Conservation (phyloP, 208 protist species). For the Jaenimonas drosophilae region DNA sequence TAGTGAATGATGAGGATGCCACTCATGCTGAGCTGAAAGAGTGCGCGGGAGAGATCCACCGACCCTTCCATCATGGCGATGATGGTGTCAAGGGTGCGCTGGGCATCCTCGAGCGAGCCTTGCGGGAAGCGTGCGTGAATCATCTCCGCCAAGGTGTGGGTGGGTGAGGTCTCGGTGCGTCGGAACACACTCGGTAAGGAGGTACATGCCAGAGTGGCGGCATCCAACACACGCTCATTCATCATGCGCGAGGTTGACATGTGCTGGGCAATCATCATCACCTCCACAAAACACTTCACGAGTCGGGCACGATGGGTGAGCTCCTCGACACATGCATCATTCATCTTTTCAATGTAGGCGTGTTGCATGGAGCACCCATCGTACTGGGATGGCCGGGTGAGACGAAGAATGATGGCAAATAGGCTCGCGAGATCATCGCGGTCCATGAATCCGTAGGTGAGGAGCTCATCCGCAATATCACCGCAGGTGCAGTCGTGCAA, state of each 20-base stretch:
- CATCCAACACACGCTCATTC: too few species aligned
- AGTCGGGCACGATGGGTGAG: too few species aligned
- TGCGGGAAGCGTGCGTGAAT: background rate
- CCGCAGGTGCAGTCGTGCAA: background rate
- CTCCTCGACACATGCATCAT: too few species aligned
- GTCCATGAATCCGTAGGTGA: background rate
- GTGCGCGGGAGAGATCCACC: background rate
- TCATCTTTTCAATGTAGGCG: too few species aligned
- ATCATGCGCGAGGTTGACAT: too few species aligned
- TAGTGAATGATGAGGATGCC: conserved; percentile 2
- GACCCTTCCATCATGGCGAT: conserved; percentile 2
- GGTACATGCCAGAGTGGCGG: too few species aligned
- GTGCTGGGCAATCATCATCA: too few species aligned
- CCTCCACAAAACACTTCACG: too few species aligned
- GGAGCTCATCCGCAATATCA: conserved; percentile 1
- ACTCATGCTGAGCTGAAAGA: conserved; percentile 4
- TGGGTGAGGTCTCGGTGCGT: background rate
- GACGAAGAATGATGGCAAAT: conserved; percentile 1
- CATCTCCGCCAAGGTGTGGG: background rate
- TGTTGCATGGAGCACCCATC: too few species aligned
- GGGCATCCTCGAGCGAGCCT: background rate
- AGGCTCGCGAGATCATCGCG: conserved; percentile 3
- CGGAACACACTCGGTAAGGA: too few species aligned
- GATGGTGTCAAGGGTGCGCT: background rate
- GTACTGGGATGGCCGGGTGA: background rate